phyloP scores from a whole-genome alignment of 225 moss, liverwort and hornwort genomes.

The Marchantia paleacea region DNA sequence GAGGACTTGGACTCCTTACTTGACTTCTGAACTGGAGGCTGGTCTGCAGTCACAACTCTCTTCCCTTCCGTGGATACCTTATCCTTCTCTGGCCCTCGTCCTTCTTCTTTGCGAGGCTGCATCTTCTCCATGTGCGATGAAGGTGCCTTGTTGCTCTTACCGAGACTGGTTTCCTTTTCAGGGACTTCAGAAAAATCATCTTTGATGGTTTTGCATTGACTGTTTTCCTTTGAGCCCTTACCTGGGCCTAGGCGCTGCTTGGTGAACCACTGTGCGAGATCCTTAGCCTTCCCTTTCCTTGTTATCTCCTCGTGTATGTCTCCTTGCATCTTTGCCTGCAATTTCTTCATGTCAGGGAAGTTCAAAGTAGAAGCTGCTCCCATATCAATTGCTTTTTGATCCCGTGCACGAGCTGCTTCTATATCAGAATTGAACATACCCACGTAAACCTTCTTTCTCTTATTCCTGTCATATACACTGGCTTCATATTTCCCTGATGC shows the following conservation, averaged over 20 bases:
- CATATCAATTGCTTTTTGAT: slow-evolving; percentile 60
- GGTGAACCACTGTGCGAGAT: slow-evolving; percentile 73
- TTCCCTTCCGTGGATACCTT: background rate
- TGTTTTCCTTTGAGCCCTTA: slow-evolving; percentile 30
- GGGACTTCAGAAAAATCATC: slow-evolving; percentile 19
- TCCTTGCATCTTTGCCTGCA: slow-evolving; percentile 53
- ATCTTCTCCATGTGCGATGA: slow-evolving; percentile 11
- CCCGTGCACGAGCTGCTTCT: slow-evolving; percentile 64
- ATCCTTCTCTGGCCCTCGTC: slow-evolving; percentile 17
- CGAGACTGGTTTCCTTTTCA: slow-evolving; percentile 14
- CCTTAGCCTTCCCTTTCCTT: slow-evolving; percentile 72
- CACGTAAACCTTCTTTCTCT: slow-evolving; percentile 72
- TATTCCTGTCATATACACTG: slow-evolving; percentile 65
- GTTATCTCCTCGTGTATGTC: slow-evolving; percentile 45
- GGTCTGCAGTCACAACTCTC: slow-evolving; percentile 12
- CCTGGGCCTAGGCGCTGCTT: slow-evolving; percentile 44
- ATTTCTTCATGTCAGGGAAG: slow-evolving; percentile 51
- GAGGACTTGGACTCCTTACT: slow-evolving; percentile 11
- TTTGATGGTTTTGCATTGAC: slow-evolving; percentile 43
- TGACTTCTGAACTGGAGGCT: slow-evolving; percentile 7
- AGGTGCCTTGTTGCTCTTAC: slow-evolving; percentile 16
- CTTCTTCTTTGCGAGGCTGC: slow-evolving; percentile 18
- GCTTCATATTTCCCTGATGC: slow-evolving; percentile 72
- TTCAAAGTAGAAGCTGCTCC: slow-evolving; percentile 63
- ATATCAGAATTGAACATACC: slow-evolving; percentile 58